Evolutionary conservation across 257 asterid genomes (phyloP), one percentile per base, ranked within the genome.

Genomic region (Scutellaria minor): DNA sequence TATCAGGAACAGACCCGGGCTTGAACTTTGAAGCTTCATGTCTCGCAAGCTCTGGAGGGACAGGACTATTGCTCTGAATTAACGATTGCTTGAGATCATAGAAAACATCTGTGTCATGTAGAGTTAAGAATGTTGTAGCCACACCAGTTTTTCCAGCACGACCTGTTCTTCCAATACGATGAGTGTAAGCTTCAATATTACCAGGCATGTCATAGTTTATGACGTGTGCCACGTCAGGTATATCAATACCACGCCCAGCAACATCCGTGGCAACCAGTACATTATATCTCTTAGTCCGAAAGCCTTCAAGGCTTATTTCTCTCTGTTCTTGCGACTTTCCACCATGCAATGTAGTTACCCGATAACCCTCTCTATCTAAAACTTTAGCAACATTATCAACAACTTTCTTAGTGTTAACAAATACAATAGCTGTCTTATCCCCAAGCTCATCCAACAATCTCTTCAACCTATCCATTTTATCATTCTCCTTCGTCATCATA

Each of bases 141-240:
- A 79, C 67, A 75, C 92, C 92, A 9, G 89, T 84, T 82, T 86
- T 86, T 77, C 91, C 91, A 71, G 91, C 91, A 79, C 91, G 89
- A 56, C 91, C 91, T 11, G 88, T 86, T 74, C 90, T 71, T 68
- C 90, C 90, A 54, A 86, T 86, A 77, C 88, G 90, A 81, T 86
- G 88, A 6, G 90, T 86, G 84, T 83, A 85, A 20, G 83, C 82
- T 77, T 86, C 90, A 55, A 83, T 83, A 66, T 64, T 86, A 39
- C 81, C 80, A 12, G 89, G 92, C 89, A 84, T 86, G 68, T 86
- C 89, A 46, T 78, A 66, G 73, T 86, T 86, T 54, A 86, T 80
- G 54, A 86, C 89, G 77, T 86, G 89, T n/a, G 88, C 86, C 65
- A 86, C 89, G 71, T 84, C 92, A 27, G 89, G 88, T 66, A 84